phyloP scores from a whole-genome alignment of 768 basidiomycete species.

The Leccinum olivaceopallidum region DNA sequence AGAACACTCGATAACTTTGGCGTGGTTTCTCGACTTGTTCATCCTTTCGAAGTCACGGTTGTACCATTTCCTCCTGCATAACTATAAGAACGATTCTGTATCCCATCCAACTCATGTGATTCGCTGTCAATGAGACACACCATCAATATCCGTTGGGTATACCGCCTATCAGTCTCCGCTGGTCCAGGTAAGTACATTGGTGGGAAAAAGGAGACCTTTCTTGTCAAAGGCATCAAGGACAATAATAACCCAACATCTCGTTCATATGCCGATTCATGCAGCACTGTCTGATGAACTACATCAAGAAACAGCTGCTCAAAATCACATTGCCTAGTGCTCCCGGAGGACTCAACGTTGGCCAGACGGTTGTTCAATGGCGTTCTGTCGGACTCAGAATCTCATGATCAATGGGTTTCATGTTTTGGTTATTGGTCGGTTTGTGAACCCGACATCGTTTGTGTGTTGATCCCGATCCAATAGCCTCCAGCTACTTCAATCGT shows the following conservation, averaged over 20 bases:
- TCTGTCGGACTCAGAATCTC: no score
- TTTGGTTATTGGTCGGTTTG: no score
- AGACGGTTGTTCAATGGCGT: no score
- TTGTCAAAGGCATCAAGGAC: constrained; percentile 84
- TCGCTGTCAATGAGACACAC: constrained; percentile 71
- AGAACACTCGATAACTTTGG: constrained; percentile 69
- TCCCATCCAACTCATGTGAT: constrained; percentile 40
- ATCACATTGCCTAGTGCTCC: no score
- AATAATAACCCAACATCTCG: constrained; percentile 39
- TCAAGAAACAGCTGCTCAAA: no score
- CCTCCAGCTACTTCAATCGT: no score
- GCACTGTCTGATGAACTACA: background rate
- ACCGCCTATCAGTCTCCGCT: constrained; percentile 76
- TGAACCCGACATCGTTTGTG: no score
- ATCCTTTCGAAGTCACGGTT: constrained; percentile 62
- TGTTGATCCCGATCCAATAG: no score
- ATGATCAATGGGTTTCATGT: no score
- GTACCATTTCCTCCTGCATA: constrained; percentile 82
- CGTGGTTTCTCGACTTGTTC: constrained; percentile 69
- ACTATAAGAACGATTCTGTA: constrained; percentile 50
- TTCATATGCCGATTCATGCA: constrained; percentile 24
- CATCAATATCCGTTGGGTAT: constrained; percentile 71
- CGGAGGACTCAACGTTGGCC: no score
- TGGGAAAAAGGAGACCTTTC: constrained; percentile 64
- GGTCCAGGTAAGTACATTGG: constrained; percentile 64